These are phyloP conservation scores for Tardiomyces blankii DNA, from an alignment of 1,139 yeast genomes.

Conservation along the genomic window DNA sequence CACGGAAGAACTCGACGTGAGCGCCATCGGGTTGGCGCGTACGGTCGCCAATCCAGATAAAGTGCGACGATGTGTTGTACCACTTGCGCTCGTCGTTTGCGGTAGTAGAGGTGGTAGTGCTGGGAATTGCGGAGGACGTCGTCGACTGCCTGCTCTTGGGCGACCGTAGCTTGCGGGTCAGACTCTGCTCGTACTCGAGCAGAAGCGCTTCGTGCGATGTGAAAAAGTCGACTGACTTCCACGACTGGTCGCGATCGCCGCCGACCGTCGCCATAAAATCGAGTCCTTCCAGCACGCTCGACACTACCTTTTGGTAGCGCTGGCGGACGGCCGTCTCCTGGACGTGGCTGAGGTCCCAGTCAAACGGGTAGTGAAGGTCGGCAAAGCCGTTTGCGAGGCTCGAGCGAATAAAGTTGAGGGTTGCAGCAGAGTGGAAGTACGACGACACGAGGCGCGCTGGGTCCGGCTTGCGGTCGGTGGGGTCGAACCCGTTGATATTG, in stretches of 20 bases:
- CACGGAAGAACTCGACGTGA: constrained; percentile 36
- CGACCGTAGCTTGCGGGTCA: constrained; percentile 25
- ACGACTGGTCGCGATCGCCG: constrained; percentile 22
- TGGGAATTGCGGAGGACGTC: background rate
- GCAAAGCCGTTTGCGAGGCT: constrained; percentile 31
- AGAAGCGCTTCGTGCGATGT: constrained; percentile 34
- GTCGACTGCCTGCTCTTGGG: constrained; percentile 5
- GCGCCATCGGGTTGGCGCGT: constrained; percentile 35
- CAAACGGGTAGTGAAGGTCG: constrained; percentile 29
- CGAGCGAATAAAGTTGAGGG: constrained; percentile 30
- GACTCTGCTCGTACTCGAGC: constrained; percentile 32
- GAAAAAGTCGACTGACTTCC: constrained; percentile 28
- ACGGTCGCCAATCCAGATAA: constrained; percentile 36
- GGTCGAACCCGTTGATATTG: constrained; percentile 33
- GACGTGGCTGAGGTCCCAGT: constrained; percentile 35
- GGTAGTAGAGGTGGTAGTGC: constrained; percentile 3
- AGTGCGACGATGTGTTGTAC: constrained; percentile 35
- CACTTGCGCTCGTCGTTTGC: constrained; percentile 15
- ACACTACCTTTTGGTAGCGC: constrained; percentile 29
- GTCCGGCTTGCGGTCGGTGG: constrained; percentile 29
- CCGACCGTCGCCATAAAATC: constrained; percentile 31
- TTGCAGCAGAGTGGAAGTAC: constrained; percentile 36
- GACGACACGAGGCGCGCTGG: constrained; percentile 32
- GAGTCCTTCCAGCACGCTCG: constrained; percentile 28
- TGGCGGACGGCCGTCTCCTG: constrained; percentile 24